Percentiles rank a stretch among this genome's conserved stretches.
Conservation (phyloP, 345 rosid species). For the Camelina laxa region DNA sequence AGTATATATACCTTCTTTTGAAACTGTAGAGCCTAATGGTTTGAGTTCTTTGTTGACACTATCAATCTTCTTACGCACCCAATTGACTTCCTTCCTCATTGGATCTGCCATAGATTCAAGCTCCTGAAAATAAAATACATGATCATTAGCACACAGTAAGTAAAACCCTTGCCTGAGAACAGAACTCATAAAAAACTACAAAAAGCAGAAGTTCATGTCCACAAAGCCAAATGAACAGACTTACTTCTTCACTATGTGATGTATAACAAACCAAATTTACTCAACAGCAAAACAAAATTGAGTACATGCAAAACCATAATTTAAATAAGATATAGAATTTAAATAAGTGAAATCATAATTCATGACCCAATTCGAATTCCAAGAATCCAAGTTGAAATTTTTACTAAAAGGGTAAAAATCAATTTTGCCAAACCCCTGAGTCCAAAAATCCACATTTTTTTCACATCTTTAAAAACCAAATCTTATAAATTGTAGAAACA, state of each 20-base stretch:
- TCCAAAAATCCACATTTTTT: conserved; percentile 14
- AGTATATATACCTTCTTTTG: conserved; percentile 80
- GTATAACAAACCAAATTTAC: not conserved
- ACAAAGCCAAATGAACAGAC: not conserved
- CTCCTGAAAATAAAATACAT: conserved; percentile 56
- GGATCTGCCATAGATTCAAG: conserved; percentile 93
- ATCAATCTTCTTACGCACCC: conserved; percentile 90
- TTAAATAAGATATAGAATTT: not conserved
- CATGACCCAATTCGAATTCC: not conserved
- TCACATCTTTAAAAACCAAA: conserved; percentile 34
- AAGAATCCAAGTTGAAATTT: not conserved
- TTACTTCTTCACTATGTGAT: not conserved
- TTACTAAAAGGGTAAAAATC: not conserved
- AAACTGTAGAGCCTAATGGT: conserved; percentile 75
- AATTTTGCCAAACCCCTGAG: conserved; percentile 3
- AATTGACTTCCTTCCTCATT: conserved; percentile 85
- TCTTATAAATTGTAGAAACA: not conserved
- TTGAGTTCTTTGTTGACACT: conserved; percentile 87
- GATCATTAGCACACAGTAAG: conserved; percentile 14
- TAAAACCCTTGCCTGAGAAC: not conserved
- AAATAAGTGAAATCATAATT: not conserved
- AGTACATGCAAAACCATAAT: conserved; percentile 33
- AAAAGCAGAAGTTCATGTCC: not conserved
- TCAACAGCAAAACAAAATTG: not conserved
- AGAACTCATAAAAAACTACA: conserved; percentile 15